Conservation (phyloP, 2,329 filamentous ascomycete genomes). For the Claviceps fusiformis region DNA sequence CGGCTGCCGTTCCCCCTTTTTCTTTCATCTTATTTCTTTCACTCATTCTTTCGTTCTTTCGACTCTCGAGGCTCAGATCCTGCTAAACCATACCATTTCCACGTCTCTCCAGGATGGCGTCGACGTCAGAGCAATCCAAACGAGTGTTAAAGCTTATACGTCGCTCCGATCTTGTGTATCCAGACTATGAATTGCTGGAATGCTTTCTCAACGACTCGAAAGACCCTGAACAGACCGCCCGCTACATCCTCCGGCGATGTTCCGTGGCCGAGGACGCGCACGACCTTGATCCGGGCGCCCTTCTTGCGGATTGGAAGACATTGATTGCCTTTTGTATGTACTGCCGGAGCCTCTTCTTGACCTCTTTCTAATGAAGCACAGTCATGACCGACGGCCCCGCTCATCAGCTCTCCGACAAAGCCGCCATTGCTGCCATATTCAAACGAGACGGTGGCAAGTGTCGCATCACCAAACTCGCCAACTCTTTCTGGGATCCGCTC, state of each 20-base stretch:
- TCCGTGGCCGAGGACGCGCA: background rate
- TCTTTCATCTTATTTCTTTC: too few relatives aligned
- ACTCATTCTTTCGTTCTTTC: too few relatives aligned
- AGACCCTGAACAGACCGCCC: constrained; percentile 4
- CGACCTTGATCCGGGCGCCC: background rate
- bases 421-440: background rate
- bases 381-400: background rate
- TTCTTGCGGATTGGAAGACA: constrained; percentile 2
- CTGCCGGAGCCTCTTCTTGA: background rate
- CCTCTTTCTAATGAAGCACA: background rate
- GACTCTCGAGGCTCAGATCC: too few relatives aligned
- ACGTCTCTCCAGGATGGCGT: background rate
- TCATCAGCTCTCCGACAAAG: background rate
- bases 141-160: background rate
- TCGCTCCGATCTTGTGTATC: background rate
- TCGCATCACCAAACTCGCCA: constrained; percentile 1
- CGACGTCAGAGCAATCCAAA: background rate
- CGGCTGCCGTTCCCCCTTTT: too few relatives aligned
- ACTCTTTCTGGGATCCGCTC: constrained; percentile 4
- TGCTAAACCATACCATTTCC: too few relatives aligned
- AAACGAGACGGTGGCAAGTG: constrained; percentile 2
- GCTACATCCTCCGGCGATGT: constrained; percentile 6
- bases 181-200: constrained; percentile 5
- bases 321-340: constrained; percentile 3
- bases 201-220: constrained; percentile 3